Conservation (phyloP, 805 yeast species). For the Dipodascus albidus region DNA sequence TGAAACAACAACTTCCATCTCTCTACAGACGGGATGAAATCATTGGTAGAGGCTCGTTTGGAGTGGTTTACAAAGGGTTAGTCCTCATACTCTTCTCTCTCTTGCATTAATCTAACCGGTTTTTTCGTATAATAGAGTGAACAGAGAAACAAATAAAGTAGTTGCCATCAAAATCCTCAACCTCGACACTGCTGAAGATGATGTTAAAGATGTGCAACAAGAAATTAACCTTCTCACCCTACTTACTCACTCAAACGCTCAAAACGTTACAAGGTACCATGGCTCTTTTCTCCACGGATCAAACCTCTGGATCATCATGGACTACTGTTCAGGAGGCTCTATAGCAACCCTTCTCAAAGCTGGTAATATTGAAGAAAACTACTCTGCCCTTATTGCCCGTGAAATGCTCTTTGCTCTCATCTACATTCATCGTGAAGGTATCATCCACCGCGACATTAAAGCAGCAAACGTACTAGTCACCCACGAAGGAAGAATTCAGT, state of each 20-base stretch:
- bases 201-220: conserved; percentile 86
- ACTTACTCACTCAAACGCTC: conserved; percentile 55
- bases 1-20: conserved; percentile 7
- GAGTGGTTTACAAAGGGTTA: conserved; percentile 82
- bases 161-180: conserved; percentile 91
- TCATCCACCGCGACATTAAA: conserved; percentile 91
- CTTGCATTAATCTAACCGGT: not conserved
- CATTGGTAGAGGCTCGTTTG: conserved; percentile 94
- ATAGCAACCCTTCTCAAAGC: conserved; percentile 75
- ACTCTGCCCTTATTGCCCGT: conserved; percentile 69
- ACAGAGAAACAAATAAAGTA: conserved; percentile 48
- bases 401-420: conserved; percentile 70
- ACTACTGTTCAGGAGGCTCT: conserved; percentile 94
- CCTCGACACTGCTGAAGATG: conserved; percentile 87
- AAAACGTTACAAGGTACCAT: conserved; percentile 88
- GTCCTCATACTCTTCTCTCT: not conserved
- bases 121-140: conserved; percentile 7
- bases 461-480: conserved; percentile 90
- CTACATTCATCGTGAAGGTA: conserved; percentile 77
- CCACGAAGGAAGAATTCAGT: conserved; percentile 78
- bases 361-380: conserved; percentile 77
- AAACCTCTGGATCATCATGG: conserved; percentile 96
- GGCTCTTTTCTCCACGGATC: conserved; percentile 82
- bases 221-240: conserved; percentile 82
- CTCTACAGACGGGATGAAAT: conserved; percentile 74